Evolutionary conservation across 768 basidiomycete species (phyloP).

Genomic region (Psilocybe cubensis): DNA sequence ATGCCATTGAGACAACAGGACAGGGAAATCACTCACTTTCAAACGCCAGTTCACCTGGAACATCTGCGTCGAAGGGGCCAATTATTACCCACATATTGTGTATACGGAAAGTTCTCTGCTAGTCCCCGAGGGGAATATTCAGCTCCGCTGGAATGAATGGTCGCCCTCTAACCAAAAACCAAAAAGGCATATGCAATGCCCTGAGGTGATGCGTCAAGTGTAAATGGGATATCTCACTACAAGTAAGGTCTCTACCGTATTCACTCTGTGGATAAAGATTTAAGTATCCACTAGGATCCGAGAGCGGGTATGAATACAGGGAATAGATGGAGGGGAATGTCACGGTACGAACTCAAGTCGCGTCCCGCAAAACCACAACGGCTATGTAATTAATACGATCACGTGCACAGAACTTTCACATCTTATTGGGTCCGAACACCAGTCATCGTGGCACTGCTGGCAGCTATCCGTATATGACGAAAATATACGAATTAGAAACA

Average conservation of each 20-base stretch:
- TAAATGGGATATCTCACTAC: too few relatives aligned
- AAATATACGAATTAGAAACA: too few relatives aligned
- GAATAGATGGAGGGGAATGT: neutral
- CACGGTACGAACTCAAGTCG: neutral
- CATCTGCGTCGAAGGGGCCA: slow-evolving; percentile 22
- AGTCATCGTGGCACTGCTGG: too few relatives aligned
- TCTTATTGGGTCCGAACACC: neutral
- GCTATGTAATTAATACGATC: neutral
- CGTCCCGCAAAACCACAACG: neutral
- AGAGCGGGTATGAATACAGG: neutral
- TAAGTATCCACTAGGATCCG: too few relatives aligned
- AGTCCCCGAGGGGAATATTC: neutral
- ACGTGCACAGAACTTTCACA: neutral
- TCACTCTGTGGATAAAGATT: too few relatives aligned
- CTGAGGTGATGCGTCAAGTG: too few relatives aligned
- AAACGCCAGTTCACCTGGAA: slow-evolving; percentile 10
- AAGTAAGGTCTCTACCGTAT: too few relatives aligned
- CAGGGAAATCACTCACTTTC: slow-evolving; percentile 17
- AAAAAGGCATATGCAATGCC: too few relatives aligned
- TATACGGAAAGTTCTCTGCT: neutral
- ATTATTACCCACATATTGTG: slow-evolving; percentile 20
- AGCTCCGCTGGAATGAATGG: neutral
- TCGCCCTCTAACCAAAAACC: too few relatives aligned
- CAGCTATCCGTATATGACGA: too few relatives aligned
- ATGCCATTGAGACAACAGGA: neutral